Base-by-base conservation (phyloP, 192 early-diverging fungal genomes). In the Rhizophagus clarus region DNA sequence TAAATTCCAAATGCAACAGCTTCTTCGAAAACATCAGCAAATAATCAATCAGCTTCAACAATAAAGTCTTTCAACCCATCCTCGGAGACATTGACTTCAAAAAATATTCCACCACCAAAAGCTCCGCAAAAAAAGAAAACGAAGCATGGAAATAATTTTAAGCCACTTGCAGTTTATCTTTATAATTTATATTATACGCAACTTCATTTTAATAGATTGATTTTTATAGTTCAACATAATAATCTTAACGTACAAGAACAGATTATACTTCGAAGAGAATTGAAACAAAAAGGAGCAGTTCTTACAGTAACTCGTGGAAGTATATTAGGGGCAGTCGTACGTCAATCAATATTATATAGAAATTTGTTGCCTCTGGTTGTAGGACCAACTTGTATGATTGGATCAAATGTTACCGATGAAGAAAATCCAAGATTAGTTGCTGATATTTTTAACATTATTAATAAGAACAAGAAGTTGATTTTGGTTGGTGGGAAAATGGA, bases 191-290 rank as follows among this genome's bases (percentile, higher is more conserved):
- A 91, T 75, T 51, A 83, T 28, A 51, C 80, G 7, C 70, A 87
- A 29, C 37, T 91, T 64, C 67, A 86, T 22, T 73, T 84, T 10
- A 91, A 91, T 79, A 81, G 89, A 26, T 83, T 87, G 51, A 66
- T 89, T 47, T 81, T 91, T 69, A 84, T 91, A 47, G 82, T 86
- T 56, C 89, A 91, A 73, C 88, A 89, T 82, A 91, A 91, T 84
- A 91, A 91, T 76, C 83, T 91, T 76, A 87, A 86, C 0, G 85
- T 91, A 34, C 73, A 82, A 45, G 89, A 91, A 79, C 80, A 88
- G 76, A 84, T 84, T 15, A 61, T 82, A 71, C 79, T 91, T 56
- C 86, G 89, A 63, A 82, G 85, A 69, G 85, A 88, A 6, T 78
- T 91, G 15, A 61, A 78, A 0, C 72, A 81, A 31, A 70, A 82